Base-by-base conservation (phyloP, 2,329 filamentous ascomycete species). In the Colletotrichum sp. region DNA sequence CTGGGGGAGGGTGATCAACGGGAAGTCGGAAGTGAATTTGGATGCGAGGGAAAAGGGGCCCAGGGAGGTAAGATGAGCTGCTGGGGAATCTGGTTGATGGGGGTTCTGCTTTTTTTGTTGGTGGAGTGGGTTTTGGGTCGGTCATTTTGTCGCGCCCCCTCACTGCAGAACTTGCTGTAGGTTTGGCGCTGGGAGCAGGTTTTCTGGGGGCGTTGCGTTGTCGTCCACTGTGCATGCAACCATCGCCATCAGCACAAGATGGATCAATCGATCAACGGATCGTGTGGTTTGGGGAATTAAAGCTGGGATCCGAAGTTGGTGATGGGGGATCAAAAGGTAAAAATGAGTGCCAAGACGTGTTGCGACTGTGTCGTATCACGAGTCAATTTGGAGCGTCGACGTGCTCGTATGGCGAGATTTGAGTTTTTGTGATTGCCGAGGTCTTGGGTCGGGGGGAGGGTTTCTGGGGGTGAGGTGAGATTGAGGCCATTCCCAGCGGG, bases 401-500 rank as follows among this genome's bases (percentile, higher is more conserved):
- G 44, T 59, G 62, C 62, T 64, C 62, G 62, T 64, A 44, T 64
- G 34, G 34, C 7, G 55, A 64, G 34, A 44, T 39, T 70, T 70
- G 68, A 70, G 68, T 70, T 70, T 52, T 34, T 32, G 28, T 62
- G 36, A 55, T 60, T 64, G 15, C 39, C 32, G 63, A 55, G 52
- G 30, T 68, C 44, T 52, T 52, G 63, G 32, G 55, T 2, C 30
- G 26, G 24, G 10, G 10, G n/a, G 15, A 16, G 16, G 24, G 52
- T 49, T 26, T 32, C 59, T 32, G 59, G 59, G 59, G 59, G 30
- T 8, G 16, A 52, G n/a, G 18, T 18, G 10, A 28, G 24, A 39
- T 68, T 76, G 73, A 76, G 57, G 73, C 64, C 73, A 76, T 76
- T 76, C 73, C 73, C 73, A 73, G n/a, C 26, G 10, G 28, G 8